Evolutionary conservation across 768 basidiomycete genomes (phyloP).

Genomic region (Lactifluus hygrophoroides): DNA sequence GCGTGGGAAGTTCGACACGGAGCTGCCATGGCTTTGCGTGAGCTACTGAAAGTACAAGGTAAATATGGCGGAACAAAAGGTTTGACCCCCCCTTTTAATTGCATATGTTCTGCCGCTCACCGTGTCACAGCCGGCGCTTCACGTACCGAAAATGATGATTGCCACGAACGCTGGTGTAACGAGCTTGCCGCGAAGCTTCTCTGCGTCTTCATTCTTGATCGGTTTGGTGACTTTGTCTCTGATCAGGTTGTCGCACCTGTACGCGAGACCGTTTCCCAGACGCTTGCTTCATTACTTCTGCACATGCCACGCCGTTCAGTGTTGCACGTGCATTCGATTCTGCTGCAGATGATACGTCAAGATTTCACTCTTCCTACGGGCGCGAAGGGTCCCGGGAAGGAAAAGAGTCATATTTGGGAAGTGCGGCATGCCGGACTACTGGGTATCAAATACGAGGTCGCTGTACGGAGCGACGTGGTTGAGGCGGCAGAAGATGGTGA

Average conservation of each 20-base stretch:
- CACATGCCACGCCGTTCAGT: conserved; percentile 82
- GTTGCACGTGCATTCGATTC: conserved; percentile 68
- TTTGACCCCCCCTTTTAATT: conserved; percentile 22
- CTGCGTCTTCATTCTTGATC: conserved; percentile 85
- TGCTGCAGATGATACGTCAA: conserved; percentile 92
- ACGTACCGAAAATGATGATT: conserved; percentile 48
- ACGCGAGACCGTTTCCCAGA: conserved; percentile 91
- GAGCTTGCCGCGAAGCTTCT: conserved; percentile 78
- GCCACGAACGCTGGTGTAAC: conserved; percentile 86
- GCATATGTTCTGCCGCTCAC: not conserved
- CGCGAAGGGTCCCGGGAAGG: conserved; percentile 25
- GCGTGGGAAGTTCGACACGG: conserved; percentile 95
- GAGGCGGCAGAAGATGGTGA: conserved; percentile 26
- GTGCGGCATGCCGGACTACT: conserved; percentile 95
- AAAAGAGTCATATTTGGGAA: conserved; percentile 78
- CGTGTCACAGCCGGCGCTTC: conserved; percentile 39
- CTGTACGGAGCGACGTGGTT: conserved; percentile 82
- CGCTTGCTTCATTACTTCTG: conserved; percentile 78
- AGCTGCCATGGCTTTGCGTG: conserved; percentile 83
- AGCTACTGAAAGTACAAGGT: conserved; percentile 79
- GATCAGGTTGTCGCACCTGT: conserved; percentile 98
- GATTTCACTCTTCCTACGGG: conserved; percentile 45
- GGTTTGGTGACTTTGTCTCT: conserved; percentile 97
- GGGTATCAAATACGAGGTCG: conserved; percentile 97
- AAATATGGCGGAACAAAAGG: conserved; percentile 76